These are phyloP conservation scores for Nymphaea colorata DNA, from an alignment of 164 flowering plant species.

Conservation along the genomic window DNA sequence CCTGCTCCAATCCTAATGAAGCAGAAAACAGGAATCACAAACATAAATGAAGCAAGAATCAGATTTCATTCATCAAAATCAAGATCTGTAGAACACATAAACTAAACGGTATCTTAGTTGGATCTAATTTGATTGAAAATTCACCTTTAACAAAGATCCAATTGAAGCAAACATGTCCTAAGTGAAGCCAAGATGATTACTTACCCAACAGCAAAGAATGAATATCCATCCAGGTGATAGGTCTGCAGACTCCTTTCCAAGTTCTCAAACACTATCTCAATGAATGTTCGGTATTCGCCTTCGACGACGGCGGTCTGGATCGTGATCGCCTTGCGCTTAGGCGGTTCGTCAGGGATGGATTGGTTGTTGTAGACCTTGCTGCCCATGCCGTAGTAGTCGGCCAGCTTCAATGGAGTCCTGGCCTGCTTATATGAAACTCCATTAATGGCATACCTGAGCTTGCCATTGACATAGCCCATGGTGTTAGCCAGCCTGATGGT, in stretches of 20 bases:
- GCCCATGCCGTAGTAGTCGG: constrained; percentile 23
- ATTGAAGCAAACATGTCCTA: neutral
- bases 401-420: constrained; percentile 26
- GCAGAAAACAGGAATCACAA: neutral
- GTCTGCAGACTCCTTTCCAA: constrained; percentile 33
- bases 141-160: no score
- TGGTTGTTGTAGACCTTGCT: constrained; percentile 25
- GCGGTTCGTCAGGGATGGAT: constrained; percentile 22
- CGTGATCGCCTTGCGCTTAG: constrained; percentile 2
- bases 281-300: constrained; percentile 25
- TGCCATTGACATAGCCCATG: constrained; percentile 15
- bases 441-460: constrained; percentile 32
- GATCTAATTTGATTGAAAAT: no score
- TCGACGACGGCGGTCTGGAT: constrained; percentile 21
- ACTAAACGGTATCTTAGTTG: no score
- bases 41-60: no score
- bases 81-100: no score
- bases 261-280: constrained; percentile 47
- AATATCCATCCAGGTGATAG: constrained; percentile 37
- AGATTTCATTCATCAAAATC: no score
- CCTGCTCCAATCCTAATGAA: neutral
- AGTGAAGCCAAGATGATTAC: constrained; percentile 2
- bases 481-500: constrained; percentile 33
- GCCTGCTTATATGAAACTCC: constrained; percentile 21
- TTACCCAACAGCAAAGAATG: constrained; percentile 44